These are phyloP conservation scores for Ophiostoma quercus DNA, from an alignment of 2,329 filamentous ascomycete genomes.

Conservation along the genomic window DNA sequence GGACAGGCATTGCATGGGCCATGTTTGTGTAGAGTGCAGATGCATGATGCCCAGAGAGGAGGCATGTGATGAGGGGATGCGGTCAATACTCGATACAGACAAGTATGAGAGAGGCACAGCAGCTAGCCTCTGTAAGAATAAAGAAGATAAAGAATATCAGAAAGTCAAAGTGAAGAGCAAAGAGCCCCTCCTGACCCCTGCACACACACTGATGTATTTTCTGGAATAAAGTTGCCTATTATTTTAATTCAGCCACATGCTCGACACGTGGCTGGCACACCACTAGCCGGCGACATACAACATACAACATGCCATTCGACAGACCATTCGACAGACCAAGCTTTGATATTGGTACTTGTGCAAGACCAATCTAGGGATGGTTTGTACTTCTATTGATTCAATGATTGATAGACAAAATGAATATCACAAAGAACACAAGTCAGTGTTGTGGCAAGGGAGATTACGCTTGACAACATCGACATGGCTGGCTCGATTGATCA, in stretches of 20 bases:
- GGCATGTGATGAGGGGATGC: too few relatives aligned
- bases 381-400: too few relatives aligned
- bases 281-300: background rate
- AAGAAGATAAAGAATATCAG: too few relatives aligned
- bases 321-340: background rate
- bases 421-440: too few relatives aligned
- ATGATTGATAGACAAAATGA: too few relatives aligned
- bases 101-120: background rate
- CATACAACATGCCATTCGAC: background rate
- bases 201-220: background rate
- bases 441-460: too few relatives aligned
- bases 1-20: background rate
- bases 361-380: background rate
- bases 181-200: background rate
- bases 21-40: background rate
- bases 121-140: background rate
- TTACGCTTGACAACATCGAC: too few relatives aligned
- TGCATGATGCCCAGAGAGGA: background rate
- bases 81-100: too few relatives aligned
- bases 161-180: too few relatives aligned
- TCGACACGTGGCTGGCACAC: conserved; percentile 23
- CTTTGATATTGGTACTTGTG: background rate
- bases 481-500: too few relatives aligned
- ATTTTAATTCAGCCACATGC: conserved; percentile 19
- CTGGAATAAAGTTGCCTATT: background rate